phyloP scores from a whole-genome alignment of 176 grass and related monocot genomes.

The Hordeum vulgare region MorexV3_pseudomolecules_assembly NC_058523.1:32493087-32493586 shows the following conservation, averaged over 20 bases:
- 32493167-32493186: background rate
- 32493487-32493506: background rate
- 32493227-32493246: constrained; percentile 39
- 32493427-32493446: background rate
- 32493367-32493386: background rate
- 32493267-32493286: constrained; percentile 99
- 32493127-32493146: background rate
- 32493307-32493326: constrained; percentile 96
- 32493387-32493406: constrained; percentile 3
- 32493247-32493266: constrained; percentile 98
- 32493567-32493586: no score
- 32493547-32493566: no score
- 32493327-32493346: constrained; percentile 36
- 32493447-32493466: background rate
- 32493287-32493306: constrained; percentile 93
- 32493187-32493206: background rate
- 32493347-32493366: constrained; percentile 9
- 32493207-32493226: background rate
- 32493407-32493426: background rate
- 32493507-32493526: background rate
- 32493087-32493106: background rate
- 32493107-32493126: background rate
- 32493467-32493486: background rate
- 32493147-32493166: background rate
- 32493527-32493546: no score